Conservation (phyloP, 2,329 filamentous ascomycete genomes). For the Boeremia exigua region DNA sequence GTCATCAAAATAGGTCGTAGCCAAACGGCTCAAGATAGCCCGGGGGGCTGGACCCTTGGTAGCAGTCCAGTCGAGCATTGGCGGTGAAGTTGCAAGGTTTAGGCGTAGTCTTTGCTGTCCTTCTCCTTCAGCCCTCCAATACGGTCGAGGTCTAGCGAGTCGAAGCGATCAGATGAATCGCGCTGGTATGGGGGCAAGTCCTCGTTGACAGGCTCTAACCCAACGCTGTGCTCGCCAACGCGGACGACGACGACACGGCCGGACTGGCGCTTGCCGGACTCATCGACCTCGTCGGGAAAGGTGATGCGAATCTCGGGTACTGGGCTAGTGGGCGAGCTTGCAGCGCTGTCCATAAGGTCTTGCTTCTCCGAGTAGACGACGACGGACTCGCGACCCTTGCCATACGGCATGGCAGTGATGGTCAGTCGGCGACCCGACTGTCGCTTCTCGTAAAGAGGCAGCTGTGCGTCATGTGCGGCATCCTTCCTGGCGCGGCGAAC, state of each 20-base stretch:
- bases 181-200: constrained; percentile 90
- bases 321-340: constrained; percentile 76
- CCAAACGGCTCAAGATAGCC: constrained; percentile 40
- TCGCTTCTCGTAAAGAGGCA: constrained; percentile 72
- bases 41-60: constrained; percentile 24
- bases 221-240: constrained; percentile 86
- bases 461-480: constrained; percentile 55
- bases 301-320: constrained; percentile 97
- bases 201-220: constrained; percentile 81
- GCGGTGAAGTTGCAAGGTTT: constrained; percentile 9
- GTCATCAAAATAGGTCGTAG: constrained; percentile 48
- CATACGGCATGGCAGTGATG: constrained; percentile 51
- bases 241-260: constrained; percentile 91
- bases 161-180: constrained; percentile 78
- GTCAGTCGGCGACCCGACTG: constrained; percentile 64
- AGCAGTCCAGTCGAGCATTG: constrained; percentile 27
- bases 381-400: constrained; percentile 68
- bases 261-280: constrained; percentile 76
- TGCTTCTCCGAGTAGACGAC: constrained; percentile 82
- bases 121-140: constrained; percentile 97
- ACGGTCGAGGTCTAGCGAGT: constrained; percentile 91
- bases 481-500: constrained; percentile 58
- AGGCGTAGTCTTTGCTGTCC: constrained; percentile 60
- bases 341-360: constrained; percentile 76
- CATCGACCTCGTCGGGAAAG: constrained; percentile 94